Conservation (phyloP, 1,284 basidiomycete genomes). For the Ganoderma leucocontextum region DNA sequence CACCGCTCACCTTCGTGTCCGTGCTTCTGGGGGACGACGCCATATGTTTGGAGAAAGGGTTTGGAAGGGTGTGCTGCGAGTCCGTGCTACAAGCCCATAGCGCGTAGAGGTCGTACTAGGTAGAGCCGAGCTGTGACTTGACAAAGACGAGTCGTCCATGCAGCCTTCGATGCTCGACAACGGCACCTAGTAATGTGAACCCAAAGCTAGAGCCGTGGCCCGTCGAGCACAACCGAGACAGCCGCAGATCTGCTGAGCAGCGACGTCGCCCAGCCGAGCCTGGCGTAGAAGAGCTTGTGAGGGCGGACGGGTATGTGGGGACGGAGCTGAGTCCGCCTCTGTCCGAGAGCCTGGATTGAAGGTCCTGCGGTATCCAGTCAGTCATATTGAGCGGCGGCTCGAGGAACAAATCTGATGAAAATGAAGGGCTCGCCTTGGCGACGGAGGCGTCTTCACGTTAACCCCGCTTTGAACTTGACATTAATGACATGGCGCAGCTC, state of each 20-base stretch:
- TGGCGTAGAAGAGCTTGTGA: not conserved
- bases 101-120: not conserved
- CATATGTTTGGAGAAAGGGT: not conserved
- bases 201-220: not conserved
- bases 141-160: not conserved
- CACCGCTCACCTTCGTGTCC: too few relatives aligned
- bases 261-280: not conserved
- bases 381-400: not conserved
- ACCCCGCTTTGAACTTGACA: not conserved
- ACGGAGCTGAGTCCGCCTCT: not conserved
- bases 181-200: not conserved
- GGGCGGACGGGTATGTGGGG: not conserved
- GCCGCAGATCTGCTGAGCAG: not conserved
- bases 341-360: not conserved
- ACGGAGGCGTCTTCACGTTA: not conserved
- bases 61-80: too few relatives aligned
- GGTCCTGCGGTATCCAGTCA: not conserved
- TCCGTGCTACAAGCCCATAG: not conserved
- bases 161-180: not conserved
- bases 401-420: not conserved
- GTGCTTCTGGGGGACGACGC: too few relatives aligned
- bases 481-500: not conserved
- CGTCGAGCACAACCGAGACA: not conserved
- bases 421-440: not conserved
- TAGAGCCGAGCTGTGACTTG: not conserved